These are phyloP conservation scores for Dalbergia cochinchinensis DNA, from an alignment of 306 rosid genomes.

Conservation along the genomic window DNA sequence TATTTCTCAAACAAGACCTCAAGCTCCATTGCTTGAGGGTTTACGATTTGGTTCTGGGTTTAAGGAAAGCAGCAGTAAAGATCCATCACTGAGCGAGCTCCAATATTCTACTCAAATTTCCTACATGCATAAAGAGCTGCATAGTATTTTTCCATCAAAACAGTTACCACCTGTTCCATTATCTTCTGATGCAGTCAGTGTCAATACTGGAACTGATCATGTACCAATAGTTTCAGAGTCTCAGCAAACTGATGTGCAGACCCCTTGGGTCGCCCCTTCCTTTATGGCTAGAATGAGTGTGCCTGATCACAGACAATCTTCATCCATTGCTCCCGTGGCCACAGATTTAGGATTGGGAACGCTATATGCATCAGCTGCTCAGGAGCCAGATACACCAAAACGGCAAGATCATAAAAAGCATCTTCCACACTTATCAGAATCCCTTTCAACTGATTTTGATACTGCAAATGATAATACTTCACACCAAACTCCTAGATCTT, in stretches of 20 bases:
- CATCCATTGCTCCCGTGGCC: conserved; percentile 60
- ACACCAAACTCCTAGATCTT: conserved; percentile 47
- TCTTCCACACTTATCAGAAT: conserved; percentile 52
- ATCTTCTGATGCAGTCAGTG: conserved; percentile 47
- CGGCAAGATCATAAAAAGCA: conserved; percentile 44
- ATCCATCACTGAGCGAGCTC: conserved; percentile 51
- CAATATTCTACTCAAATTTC: conserved; percentile 46
- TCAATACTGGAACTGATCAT: conserved; percentile 42
- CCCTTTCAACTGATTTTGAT: conserved; percentile 57
- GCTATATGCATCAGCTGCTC: conserved; percentile 61
- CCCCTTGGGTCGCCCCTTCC: conserved; percentile 47
- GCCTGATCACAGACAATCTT: conserved; percentile 52
- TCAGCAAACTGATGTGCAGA: conserved; percentile 44
- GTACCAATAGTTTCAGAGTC: conserved; percentile 48
- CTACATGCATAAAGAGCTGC: conserved; percentile 47
- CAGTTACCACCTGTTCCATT: conserved; percentile 43
- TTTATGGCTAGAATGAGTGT: conserved; percentile 42
- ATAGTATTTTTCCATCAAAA: conserved; percentile 50
- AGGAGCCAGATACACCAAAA: conserved; percentile 50
- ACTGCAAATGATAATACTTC: conserved; percentile 45
- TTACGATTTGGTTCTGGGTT: conserved; percentile 48
- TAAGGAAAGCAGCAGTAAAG: conserved; percentile 61
- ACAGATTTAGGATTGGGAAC: conserved; percentile 97
- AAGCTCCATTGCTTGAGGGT: conserved; percentile 55
- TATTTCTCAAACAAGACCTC: conserved; percentile 54